Base-by-base conservation (phyloP, 257 asterid genomes). In the Echites panduratus region DNA sequence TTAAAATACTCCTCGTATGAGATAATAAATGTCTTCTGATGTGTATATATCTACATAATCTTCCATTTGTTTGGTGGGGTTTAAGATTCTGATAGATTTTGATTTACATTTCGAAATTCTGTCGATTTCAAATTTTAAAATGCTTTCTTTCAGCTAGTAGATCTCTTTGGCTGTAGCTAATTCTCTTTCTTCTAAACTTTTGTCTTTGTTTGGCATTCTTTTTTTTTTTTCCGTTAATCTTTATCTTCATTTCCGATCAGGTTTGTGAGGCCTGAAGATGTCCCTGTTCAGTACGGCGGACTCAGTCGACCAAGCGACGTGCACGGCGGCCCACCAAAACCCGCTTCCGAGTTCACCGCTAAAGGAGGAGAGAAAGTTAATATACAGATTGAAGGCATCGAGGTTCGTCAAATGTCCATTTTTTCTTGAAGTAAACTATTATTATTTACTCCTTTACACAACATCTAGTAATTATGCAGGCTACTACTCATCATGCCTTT, bases 381-480 rank as follows among this genome's bases (percentile, higher is more conserved):
- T 79, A 92, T 92, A 66, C 95, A 90, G 76, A 94, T 94, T 48
- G 99, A 91, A 76, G 99, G 99, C 80, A 91, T 94, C 79, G 98
- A 91, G 97, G 99, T 94, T 75, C 50, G 11, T 50, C 13, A 27
- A 10, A 10, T 58, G n/a, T 16, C 24, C 59, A 32, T 16, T 63
- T 20, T 41, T 47, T 48, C 66, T 48, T 47, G 5, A 48, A 58
- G 44, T 59, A n/a, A 41, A 38, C 5, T 24, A 71, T 19, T 19
- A 4, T 7, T 16, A 54, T 40, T n/a, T 27, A 4, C 12, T 47
- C 41, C 68, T 61, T 70, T 58, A 27, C 17, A 6, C 45, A 13
- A 26, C 35, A 19, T 17, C n/a, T 10, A 32, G 19, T 75, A 2
- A 68, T 67, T 27, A 8, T 41, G 43, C 9, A 3, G 16, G 7